Conservation (phyloP, 257 asterid genomes). For the Anisodus tanguticus region DNA sequence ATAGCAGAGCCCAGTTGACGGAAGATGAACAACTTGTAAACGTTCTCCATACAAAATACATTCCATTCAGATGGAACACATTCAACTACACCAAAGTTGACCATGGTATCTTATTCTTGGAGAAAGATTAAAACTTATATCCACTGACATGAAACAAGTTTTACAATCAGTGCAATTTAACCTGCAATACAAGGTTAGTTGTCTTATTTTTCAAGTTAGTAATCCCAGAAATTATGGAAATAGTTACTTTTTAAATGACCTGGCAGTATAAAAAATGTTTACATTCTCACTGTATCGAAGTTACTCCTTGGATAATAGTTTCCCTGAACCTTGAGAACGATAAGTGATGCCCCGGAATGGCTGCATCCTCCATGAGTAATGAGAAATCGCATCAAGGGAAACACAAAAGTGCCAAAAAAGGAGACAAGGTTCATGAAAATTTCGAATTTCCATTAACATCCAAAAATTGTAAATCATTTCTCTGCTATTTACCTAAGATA, state of each 20-base stretch:
- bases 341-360: not conserved
- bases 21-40: not conserved
- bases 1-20: not conserved
- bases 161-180: not conserved
- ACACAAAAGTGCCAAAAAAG: not conserved
- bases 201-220: not conserved
- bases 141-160: not conserved
- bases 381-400: not conserved
- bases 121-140: not conserved
- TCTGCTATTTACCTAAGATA: not conserved
- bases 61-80: not conserved
- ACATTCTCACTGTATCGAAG: not conserved
- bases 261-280: not conserved
- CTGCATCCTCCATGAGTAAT: not conserved
- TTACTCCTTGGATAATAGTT: not conserved
- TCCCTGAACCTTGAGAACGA: not conserved
- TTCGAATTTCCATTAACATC: not conserved
- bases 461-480: not conserved
- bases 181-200: not conserved
- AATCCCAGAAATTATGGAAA: not conserved
- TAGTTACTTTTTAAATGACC: not conserved
- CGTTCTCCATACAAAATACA: not conserved
- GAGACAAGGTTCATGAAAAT: not conserved
- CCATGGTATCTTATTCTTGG: not conserved
- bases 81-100: not conserved